Conservation (phyloP, 805 yeast genomes). For the Candida koratica region DNA sequence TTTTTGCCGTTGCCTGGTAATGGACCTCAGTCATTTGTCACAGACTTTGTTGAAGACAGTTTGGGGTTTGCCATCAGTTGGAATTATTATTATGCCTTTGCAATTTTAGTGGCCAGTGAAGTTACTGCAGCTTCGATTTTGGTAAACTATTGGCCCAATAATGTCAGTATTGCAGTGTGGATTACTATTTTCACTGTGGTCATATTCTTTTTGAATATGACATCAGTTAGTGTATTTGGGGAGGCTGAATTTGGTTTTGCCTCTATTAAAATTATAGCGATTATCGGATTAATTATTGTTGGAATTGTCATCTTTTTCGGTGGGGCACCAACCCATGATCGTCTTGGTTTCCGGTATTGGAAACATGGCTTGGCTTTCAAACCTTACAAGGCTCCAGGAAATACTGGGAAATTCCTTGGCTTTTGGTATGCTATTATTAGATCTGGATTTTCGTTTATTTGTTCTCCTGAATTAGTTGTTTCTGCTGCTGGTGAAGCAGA, state of each 20-base stretch:
- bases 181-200: slow-evolving; percentile 31
- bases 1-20: slow-evolving; percentile 15
- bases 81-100: slow-evolving; percentile 37
- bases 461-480: slow-evolving; percentile 60
- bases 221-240: slow-evolving; percentile 31
- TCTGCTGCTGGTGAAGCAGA: slow-evolving; percentile 58
- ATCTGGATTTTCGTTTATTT: slow-evolving; percentile 57
- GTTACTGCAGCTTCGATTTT: slow-evolving; percentile 36
- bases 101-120: slow-evolving; percentile 35
- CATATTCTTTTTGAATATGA: slow-evolving; percentile 24
- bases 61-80: slow-evolving; percentile 28
- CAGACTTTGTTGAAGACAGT: slow-evolving; percentile 15
- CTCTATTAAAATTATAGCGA: slow-evolving; percentile 27
- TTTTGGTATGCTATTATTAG: slow-evolving; percentile 58
- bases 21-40: slow-evolving; percentile 11
- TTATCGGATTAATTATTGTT: slow-evolving; percentile 29
- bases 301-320: slow-evolving; percentile 37
- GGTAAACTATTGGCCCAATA: slow-evolving; percentile 33
- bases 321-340: slow-evolving; percentile 32
- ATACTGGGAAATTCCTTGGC: slow-evolving; percentile 57
- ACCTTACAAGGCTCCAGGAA: slow-evolving; percentile 31
- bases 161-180: slow-evolving; percentile 37
- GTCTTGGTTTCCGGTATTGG: slow-evolving; percentile 47
- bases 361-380: slow-evolving; percentile 21
- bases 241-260: slow-evolving; percentile 38